Evolutionary conservation across 495 filamentous ascomycete species (phyloP).

Genomic region (Apiosordaria backusii): DNA sequence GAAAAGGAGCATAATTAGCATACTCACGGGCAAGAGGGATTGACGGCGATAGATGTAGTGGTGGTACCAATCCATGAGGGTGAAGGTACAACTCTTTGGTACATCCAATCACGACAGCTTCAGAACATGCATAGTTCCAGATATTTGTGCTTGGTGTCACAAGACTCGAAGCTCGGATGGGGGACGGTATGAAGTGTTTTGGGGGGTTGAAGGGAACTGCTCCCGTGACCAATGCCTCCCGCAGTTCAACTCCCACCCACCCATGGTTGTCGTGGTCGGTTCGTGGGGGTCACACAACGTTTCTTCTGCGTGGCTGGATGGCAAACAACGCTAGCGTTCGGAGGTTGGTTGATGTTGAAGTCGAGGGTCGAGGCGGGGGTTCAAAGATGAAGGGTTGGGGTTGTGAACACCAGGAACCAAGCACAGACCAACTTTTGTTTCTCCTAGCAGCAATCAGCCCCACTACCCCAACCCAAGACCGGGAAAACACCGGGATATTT

Average conservation of each 20-base stretch:
- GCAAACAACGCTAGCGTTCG: neutral
- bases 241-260: neutral
- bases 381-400: neutral
- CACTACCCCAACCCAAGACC: neutral
- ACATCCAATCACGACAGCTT: neutral
- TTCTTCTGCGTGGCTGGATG: neutral
- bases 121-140: neutral
- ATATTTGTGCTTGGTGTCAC: neutral
- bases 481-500: conserved; percentile 18
- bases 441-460: neutral
- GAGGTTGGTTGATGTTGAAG: neutral
- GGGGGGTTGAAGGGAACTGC: neutral
- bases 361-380: neutral
- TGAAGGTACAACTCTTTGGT: neutral
- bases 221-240: neutral
- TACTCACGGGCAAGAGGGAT: too few species aligned
- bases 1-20: neutral
- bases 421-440: neutral
- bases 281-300: neutral
- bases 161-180: neutral
- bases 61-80: neutral
- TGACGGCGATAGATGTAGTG: too few species aligned
- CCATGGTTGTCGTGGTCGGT: neutral
- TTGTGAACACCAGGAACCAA: neutral
- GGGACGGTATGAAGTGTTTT: neutral